These are phyloP conservation scores for Bryoerythrophyllum caledonicum DNA, from an alignment of 225 moss, liverwort and hornwort genomes.

Conservation along the genomic window DNA sequence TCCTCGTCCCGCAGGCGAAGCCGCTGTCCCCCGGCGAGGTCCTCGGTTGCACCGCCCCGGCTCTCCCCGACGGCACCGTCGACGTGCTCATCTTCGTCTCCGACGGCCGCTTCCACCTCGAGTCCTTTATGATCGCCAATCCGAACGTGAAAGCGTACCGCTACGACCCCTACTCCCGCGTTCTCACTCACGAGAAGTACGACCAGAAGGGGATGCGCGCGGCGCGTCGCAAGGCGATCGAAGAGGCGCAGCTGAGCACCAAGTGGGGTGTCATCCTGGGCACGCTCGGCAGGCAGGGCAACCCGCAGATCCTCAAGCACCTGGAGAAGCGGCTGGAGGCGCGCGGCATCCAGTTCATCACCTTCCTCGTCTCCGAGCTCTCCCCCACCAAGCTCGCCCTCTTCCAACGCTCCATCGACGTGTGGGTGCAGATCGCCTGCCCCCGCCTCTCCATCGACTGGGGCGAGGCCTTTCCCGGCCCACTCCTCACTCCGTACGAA, in stretches of 20 bases:
- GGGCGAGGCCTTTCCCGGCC: constrained; percentile 86
- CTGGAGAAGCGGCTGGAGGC: constrained; percentile 71
- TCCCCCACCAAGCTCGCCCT: constrained; percentile 77
- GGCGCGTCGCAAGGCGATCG: constrained; percentile 72
- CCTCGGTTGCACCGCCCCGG: constrained; percentile 90
- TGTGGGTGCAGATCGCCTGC: constrained; percentile 97
- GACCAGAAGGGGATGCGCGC: constrained; percentile 91
- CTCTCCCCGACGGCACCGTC: constrained; percentile 56
- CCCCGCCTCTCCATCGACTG: constrained; percentile 94
- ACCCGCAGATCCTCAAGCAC: constrained; percentile 79
- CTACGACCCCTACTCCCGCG: constrained; percentile 88
- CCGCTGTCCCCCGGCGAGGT: constrained; percentile 96
- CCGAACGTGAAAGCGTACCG: constrained; percentile 83
- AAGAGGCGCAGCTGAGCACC: constrained; percentile 63
- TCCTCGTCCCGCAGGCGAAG: constrained; percentile 79
- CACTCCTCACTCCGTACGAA: constrained; percentile 88
- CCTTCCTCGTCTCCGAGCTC: constrained; percentile 89
- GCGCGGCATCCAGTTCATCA: constrained; percentile 66
- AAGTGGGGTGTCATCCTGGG: constrained; percentile 89
- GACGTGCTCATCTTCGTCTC: constrained; percentile 85
- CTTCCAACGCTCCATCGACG: constrained; percentile 70
- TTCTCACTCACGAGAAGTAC: constrained; percentile 79
- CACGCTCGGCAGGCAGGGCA: constrained; percentile 93
- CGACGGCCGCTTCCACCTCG: constrained; percentile 93
- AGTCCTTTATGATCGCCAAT: constrained; percentile 97